Conservation (phyloP, 2,329 filamentous ascomycete genomes). For the Cordyceps militaris region DNA sequence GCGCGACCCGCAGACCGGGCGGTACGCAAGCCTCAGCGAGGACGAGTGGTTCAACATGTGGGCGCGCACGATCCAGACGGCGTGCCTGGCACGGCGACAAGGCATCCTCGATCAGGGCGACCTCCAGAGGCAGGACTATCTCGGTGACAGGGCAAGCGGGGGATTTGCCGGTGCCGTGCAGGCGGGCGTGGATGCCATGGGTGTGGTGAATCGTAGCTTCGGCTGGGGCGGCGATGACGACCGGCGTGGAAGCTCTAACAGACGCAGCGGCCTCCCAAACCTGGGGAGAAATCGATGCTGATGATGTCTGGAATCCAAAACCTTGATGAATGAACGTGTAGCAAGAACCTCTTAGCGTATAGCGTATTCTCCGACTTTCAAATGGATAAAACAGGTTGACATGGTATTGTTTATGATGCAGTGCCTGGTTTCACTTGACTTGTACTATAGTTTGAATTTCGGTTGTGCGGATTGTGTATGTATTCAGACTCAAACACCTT, state of each 20-base stretch:
- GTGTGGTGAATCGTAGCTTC: constrained; percentile 44
- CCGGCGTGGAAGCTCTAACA: background rate
- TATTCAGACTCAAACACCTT: no score
- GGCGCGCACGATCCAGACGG: constrained; percentile 50
- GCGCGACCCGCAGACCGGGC: constrained; percentile 19
- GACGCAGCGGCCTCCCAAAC: no score
- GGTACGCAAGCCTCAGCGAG: constrained; percentile 49
- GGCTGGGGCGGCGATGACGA: constrained; percentile 42
- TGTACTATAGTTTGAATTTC: no score
- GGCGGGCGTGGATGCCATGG: constrained; percentile 44
- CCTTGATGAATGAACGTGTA: background rate
- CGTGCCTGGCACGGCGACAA: constrained; percentile 51
- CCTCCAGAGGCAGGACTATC: constrained; percentile 34
- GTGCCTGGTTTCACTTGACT: no score
- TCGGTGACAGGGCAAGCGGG: constrained; percentile 17
- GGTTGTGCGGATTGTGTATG: no score
- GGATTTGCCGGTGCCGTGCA: constrained; percentile 38
- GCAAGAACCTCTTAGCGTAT: background rate
- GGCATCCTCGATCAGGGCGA: constrained; percentile 51
- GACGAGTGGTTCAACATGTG: constrained; percentile 58
- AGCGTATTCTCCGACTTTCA: background rate
- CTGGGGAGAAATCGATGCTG: background rate
- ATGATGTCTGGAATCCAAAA: background rate
- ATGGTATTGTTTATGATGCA: no score
- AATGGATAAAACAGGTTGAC: background rate